These are phyloP conservation scores for Alisma plantagoaquatica DNA, from an alignment of 106 monocot genomes.

Conservation along the genomic window DNA sequence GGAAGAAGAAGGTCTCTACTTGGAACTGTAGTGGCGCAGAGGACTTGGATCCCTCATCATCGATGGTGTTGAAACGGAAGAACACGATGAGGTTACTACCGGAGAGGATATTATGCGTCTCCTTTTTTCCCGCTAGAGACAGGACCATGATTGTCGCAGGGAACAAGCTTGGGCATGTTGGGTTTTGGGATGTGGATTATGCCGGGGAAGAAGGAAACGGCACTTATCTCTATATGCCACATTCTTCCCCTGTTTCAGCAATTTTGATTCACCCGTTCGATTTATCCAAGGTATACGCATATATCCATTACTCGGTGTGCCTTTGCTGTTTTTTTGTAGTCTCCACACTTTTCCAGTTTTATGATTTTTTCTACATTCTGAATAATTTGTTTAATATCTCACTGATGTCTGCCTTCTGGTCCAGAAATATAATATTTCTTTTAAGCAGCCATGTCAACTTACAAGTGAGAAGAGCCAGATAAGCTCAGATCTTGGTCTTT, in stretches of 20 bases:
- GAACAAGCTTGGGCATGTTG: constrained; percentile 40
- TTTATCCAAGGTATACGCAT: constrained; percentile 35
- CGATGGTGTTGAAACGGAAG: constrained; percentile 18
- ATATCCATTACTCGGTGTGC: no score
- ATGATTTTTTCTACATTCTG: no score
- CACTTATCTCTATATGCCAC: constrained; percentile 37
- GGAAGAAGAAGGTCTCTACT: background rate
- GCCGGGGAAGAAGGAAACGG: constrained; percentile 20
- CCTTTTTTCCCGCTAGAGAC: constrained; percentile 43
- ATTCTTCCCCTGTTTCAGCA: constrained; percentile 41
- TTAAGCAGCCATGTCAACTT: no score
- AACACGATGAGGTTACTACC: constrained; percentile 35
- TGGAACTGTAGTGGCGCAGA: background rate
- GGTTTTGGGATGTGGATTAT: constrained; percentile 62
- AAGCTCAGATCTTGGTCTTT: no score
- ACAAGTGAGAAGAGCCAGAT: no score
- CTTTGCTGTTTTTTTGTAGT: no score
- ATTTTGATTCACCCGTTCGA: constrained; percentile 39
- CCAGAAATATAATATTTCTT: no score
- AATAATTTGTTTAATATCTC: no score
- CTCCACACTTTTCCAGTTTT: no score
- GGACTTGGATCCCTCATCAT: constrained; percentile 14
- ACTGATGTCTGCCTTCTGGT: no score
- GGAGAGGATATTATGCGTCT: constrained; percentile 30
- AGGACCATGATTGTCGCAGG: constrained; percentile 39